These are phyloP conservation scores for Chlorella vulgaris DNA, from an alignment of 139 green algal species.

Conservation along the genomic window DNA sequence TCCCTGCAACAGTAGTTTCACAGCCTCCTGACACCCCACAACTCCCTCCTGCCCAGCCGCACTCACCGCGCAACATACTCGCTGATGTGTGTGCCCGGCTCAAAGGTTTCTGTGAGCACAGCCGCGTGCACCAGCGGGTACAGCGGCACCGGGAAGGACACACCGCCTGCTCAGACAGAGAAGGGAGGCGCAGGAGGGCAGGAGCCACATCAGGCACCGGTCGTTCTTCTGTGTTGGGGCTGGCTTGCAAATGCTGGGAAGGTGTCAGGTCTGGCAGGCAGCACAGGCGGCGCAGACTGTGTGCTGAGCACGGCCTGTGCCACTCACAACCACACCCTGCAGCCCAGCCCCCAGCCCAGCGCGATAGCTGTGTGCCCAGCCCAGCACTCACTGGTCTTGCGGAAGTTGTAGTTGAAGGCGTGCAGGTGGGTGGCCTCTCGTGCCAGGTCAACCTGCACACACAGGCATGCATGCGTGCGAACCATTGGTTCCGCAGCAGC, in stretches of 20 bases:
- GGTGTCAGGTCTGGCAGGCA: too few relatives aligned
- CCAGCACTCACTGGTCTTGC: conserved; percentile 44
- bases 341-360: too few relatives aligned
- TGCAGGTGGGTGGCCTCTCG: conserved; percentile 88
- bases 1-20: too few relatives aligned
- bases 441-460: conserved; percentile 86
- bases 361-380: too few relatives aligned
- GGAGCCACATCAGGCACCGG: neutral
- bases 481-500: neutral
- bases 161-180: conserved; percentile 36
- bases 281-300: too few relatives aligned
- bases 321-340: too few relatives aligned
- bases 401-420: conserved; percentile 97
- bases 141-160: conserved; percentile 91
- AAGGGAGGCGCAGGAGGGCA: neutral
- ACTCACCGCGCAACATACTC: conserved; percentile 53
- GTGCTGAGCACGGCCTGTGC: too few relatives aligned
- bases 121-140: conserved; percentile 85
- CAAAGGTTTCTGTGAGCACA: conserved; percentile 96
- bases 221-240: too few relatives aligned
- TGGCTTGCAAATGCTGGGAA: too few relatives aligned
- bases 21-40: neutral
- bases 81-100: conserved; percentile 84
- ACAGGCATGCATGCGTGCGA: neutral
- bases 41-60: neutral